Evolutionary conservation across 768 basidiomycete species (phyloP).

Genomic region (Hygrophorus pudorinus): DNA sequence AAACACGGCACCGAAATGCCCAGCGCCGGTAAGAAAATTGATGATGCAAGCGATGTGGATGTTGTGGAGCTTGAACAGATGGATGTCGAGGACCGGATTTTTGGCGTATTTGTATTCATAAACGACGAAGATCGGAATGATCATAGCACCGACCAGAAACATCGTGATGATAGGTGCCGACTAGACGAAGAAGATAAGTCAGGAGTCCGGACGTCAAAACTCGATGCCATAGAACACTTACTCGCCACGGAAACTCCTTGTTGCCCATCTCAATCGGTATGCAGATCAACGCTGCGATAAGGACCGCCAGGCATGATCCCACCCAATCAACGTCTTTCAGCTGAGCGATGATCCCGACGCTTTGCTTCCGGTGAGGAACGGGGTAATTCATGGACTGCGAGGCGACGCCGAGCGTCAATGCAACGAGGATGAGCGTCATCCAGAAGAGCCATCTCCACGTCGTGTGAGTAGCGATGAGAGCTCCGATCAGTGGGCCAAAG

Average conservation of each 20-base stretch:
- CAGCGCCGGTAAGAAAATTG: background rate
- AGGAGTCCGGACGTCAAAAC: background rate
- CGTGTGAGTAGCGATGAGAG: background rate
- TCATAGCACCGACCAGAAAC: background rate
- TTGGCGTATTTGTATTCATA: background rate
- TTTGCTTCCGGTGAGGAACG: background rate
- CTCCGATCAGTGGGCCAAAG: background rate
- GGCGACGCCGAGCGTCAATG: background rate
- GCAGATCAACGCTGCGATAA: background rate
- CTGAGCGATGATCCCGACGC: background rate
- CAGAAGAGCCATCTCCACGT: slow-evolving; percentile 1
- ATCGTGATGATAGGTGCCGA: background rate
- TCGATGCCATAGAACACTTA: background rate
- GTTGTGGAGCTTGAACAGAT: background rate
- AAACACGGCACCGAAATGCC: background rate
- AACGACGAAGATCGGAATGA: background rate
- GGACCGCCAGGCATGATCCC: background rate
- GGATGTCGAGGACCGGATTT: background rate
- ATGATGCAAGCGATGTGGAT: background rate
- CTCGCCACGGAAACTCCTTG: background rate
- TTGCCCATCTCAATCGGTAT: background rate
- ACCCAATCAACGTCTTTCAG: background rate
- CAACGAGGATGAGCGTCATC: background rate
- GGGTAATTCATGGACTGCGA: background rate
- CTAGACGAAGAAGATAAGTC: background rate